Evolutionary conservation across 2,329 filamentous ascomycete genomes (phyloP), one percentile per base, ranked within the genome.

Genomic region (Calonectria multiphialidica): DNA sequence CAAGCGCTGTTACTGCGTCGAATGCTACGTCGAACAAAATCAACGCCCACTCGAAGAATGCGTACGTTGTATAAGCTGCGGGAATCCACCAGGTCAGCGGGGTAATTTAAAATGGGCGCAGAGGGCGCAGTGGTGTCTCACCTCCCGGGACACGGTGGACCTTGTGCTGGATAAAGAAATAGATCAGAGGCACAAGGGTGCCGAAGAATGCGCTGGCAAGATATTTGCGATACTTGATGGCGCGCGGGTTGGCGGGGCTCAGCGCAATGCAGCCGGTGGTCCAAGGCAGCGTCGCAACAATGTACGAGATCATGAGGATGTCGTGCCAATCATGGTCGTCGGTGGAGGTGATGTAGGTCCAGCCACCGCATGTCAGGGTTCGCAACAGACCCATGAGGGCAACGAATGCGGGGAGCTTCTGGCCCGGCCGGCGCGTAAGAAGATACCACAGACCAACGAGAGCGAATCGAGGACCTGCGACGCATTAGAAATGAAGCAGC

Each of bases 281-380:
- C 97, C 97, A 99, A 2, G 97, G 97, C 66, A 99, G 88, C 3
- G 97, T 98, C 40, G 95, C 94, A 55, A 99, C 93, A 68, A 99
- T 88, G 84, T 99, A 99, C 16, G 95, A 97, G 78, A 99, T 98
- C 97, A 99, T 99, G 83, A 99, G 96, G 74, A 98, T 96, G 81
- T 99, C 97, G 83, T 99, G 97, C 96, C 95, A 98, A 84, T 98
- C 92, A 84, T 99, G 97, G 83, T 98, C 95, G 82, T 99, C 97
- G 50, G 97, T 99, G 74, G 97, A 98, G 30, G 97, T 99, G 73
- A 99, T 92, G 84, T 98, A 99, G 66, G 97, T 98, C 96, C 97
- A 99, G 71, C 97, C 97, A 78, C 96, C 97, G 81, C 97, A 99
- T 5, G 95, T 98, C 71, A 98, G 86, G 12, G 96, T 98, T 79